Evolutionary conservation across 108 stramenopile genomes (phyloP).

Genomic region (Skeletonema tropicum): DNA sequence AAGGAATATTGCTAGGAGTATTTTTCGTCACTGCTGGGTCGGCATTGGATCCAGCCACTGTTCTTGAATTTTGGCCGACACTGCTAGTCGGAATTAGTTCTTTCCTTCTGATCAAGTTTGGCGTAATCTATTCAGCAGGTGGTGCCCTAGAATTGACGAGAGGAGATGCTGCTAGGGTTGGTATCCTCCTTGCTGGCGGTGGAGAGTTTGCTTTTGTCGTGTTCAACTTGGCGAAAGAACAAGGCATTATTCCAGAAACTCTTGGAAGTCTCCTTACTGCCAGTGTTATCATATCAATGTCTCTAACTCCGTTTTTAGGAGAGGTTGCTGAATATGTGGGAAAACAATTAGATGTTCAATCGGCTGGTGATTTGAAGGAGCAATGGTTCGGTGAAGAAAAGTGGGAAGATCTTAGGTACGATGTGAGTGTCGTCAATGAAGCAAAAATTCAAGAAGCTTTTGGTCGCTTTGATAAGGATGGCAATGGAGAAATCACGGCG

Average conservation of each 20-base stretch:
- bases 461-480: conserved; percentile 66
- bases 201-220: conserved; percentile 83
- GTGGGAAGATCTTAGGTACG: conserved; percentile 45
- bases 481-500: conserved; percentile 63
- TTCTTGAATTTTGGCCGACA: conserved; percentile 73
- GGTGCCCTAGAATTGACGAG: conserved; percentile 63
- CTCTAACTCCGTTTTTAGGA: conserved; percentile 68
- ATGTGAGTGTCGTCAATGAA: conserved; percentile 54
- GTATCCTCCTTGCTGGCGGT: conserved; percentile 62
- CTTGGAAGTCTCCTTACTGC: conserved; percentile 65
- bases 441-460: conserved; percentile 66
- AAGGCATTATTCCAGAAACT: conserved; percentile 58
- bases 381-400: conserved; percentile 50
- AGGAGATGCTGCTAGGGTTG: conserved; percentile 67
- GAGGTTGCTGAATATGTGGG: conserved; percentile 66
- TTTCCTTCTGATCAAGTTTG: conserved; percentile 61
- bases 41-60: conserved; percentile 60
- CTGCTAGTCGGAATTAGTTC: conserved; percentile 60
- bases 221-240: conserved; percentile 70
- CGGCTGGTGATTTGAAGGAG: conserved; percentile 17
- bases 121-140: conserved; percentile 65
- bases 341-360: conserved; percentile 53
- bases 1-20: conserved; percentile 80
- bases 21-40: conserved; percentile 83
- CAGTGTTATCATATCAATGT: conserved; percentile 83